phyloP scores from a whole-genome alignment of 768 basidiomycete genomes.

The Mycena venus region DNA sequence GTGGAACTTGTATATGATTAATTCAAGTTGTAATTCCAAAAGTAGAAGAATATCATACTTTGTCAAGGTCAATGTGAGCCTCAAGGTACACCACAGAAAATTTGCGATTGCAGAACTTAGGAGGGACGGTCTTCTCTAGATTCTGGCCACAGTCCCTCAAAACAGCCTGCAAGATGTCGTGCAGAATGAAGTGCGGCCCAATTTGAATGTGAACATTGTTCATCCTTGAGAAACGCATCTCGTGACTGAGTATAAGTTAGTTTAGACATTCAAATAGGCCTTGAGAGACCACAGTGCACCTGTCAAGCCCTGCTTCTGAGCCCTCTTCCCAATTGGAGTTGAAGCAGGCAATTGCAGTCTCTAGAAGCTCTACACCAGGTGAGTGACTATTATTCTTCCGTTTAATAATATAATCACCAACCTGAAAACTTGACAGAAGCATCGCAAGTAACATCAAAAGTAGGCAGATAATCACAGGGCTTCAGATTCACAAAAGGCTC shows the following conservation, averaged over 20 bases:
- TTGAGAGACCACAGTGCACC: neutral
- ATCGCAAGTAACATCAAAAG: neutral
- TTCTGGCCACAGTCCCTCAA: neutral
- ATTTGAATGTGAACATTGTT: slow-evolving; percentile 7
- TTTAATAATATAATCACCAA: neutral
- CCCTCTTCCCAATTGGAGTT: slow-evolving; percentile 9
- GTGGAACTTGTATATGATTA: no score
- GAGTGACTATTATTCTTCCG: neutral
- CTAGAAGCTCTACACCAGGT: neutral
- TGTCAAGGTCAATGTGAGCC: neutral
- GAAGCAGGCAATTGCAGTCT: neutral
- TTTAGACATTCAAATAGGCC: neutral
- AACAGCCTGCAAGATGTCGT: neutral
- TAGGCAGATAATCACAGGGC: neutral
- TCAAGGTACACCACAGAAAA: neutral
- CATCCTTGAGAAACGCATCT: neutral
- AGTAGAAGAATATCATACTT: neutral
- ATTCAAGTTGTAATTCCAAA: no score
- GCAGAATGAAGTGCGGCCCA: neutral
- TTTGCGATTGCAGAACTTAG: slow-evolving; percentile 2
- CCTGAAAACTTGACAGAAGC: neutral
- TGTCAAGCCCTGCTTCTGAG: neutral
- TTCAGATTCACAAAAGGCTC: neutral
- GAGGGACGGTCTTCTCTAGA: neutral
- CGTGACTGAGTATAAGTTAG: neutral